Evolutionary conservation across 2,329 filamentous ascomycete genomes (phyloP), one percentile per base, ranked within the genome.

Genomic region (Elsinoe fawcettii): DNA sequence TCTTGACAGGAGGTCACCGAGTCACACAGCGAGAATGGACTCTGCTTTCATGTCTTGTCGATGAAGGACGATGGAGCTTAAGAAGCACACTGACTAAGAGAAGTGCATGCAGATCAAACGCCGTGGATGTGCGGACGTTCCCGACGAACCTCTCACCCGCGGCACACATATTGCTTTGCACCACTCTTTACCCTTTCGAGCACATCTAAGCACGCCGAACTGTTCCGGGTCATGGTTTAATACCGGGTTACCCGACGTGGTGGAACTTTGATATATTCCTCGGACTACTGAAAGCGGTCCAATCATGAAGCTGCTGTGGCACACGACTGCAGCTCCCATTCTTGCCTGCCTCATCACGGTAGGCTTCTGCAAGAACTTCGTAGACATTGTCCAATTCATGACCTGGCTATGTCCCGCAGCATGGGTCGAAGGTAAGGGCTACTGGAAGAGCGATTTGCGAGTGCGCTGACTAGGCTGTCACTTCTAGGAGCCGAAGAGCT

Each of bases 31-130:
- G n/a, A n/a, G 11, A 16, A 51, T 32, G 39, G 30, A 51, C 46
- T 18, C 16, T 12, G 9, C 8, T 34, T 18, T 51, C 5, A 32
- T 23, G 8, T 30, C 14, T 9, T 32, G 46, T 51, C n/a, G 46
- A 51, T 25, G 22, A 51, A 20, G 46, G 25, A 34, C 14, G 34
- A 37, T 7, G 30, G 46, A 32, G 16, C 25, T 32, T 7, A 18
- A 32, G 22, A 16, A 51, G 12, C 25, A 18, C 46, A 32, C 25
- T 18, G 11, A 12, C n/a, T 16, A 20, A 32, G 14, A 32, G 46
- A 32, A 46, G 41, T 46, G 25, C 25, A 51, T 51, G 46, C n/a
- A 32, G 46, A 51, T 51, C 46, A 51, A 30, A 51, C 46, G 25
- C 14, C 12, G 46, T 18, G 46, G 46, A 34, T 12, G 7, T 12